These are phyloP conservation scores for Butyriboletus appendiculatus DNA, from an alignment of 1,284 basidiomycete genomes.

Conservation along the genomic window DNA sequence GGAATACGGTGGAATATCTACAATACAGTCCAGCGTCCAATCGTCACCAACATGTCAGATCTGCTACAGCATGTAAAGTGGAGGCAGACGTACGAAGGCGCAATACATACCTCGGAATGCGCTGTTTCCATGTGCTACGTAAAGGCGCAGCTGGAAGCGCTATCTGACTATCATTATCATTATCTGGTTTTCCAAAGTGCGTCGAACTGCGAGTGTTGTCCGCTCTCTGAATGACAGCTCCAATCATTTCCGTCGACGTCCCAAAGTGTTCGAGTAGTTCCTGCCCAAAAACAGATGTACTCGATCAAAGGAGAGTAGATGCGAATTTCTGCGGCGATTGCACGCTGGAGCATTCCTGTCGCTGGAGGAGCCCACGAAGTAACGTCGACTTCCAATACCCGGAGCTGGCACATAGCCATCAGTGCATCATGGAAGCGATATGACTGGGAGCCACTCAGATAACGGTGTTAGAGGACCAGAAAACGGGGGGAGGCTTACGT, in stretches of 20 bases:
- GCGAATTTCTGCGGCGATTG: conserved; percentile 34
- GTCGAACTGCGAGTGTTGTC: conserved; percentile 32
- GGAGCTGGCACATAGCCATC: conserved; percentile 32
- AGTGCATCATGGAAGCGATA: conserved; percentile 27
- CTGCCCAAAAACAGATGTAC: conserved; percentile 32
- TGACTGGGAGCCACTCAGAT: conserved; percentile 29
- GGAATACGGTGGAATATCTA: conserved; percentile 28
- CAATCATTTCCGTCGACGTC: conserved; percentile 38
- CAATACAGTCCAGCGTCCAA: conserved; percentile 24
- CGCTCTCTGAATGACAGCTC: conserved; percentile 26
- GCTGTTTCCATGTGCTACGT: conserved; percentile 26
- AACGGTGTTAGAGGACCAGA: conserved; percentile 7
- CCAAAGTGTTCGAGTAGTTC: conserved; percentile 32
- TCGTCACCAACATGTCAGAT: conserved; percentile 21
- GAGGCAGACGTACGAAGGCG: conserved; percentile 29
- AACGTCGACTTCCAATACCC: conserved; percentile 30
- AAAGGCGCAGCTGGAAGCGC: conserved; percentile 22
- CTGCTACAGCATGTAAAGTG: conserved; percentile 18
- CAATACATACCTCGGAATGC: conserved; percentile 24
- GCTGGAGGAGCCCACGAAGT: conserved; percentile 30
- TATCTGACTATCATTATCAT: conserved; percentile 14
- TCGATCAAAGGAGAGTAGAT: conserved; percentile 34
- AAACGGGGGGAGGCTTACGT: conserved; percentile 26
- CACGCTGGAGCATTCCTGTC: conserved; percentile 27
- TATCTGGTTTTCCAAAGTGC: conserved; percentile 30